Evolutionary conservation across 2,329 filamentous ascomycete genomes (phyloP).

Genomic region (Aspergillus texensis): DNA sequence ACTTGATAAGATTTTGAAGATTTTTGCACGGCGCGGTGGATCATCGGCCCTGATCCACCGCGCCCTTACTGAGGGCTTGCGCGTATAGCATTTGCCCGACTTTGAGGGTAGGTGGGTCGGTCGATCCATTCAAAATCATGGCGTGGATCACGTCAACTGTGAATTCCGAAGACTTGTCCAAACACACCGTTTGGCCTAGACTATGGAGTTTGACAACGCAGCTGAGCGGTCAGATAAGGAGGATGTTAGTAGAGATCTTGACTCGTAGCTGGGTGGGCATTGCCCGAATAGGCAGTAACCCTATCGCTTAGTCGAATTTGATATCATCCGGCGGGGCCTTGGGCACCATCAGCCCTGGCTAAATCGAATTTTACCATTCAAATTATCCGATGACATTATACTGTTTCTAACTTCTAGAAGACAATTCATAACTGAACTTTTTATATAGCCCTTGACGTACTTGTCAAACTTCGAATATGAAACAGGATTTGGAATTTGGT

Average conservation of each 20-base stretch:
- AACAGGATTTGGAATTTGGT: neutral
- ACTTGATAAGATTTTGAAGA: conserved; percentile 4
- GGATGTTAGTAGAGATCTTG: neutral
- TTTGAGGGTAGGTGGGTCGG: neutral
- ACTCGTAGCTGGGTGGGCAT: neutral
- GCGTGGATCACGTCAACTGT: conserved; percentile 1
- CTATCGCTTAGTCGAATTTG: neutral
- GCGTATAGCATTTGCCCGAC: neutral
- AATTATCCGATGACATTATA: neutral
- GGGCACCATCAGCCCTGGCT: neutral
- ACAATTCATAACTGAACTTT: neutral
- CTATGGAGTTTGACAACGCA: neutral
- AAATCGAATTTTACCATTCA: neutral
- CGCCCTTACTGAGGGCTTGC: conserved; percentile 1
- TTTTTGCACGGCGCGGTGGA: conserved; percentile 2
- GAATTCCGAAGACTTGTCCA: conserved; percentile 2
- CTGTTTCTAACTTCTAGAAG: neutral
- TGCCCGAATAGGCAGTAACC: neutral
- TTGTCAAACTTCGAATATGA: neutral
- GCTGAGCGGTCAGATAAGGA: neutral
- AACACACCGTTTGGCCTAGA: neutral
- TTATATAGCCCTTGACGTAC: neutral
- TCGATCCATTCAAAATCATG: conserved; percentile 1
- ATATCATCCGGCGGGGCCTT: neutral
- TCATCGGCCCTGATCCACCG: neutral